These are phyloP conservation scores for Entrophospora sp. DNA, from an alignment of 192 early-diverging fungal species.

Conservation along the genomic window DNA sequence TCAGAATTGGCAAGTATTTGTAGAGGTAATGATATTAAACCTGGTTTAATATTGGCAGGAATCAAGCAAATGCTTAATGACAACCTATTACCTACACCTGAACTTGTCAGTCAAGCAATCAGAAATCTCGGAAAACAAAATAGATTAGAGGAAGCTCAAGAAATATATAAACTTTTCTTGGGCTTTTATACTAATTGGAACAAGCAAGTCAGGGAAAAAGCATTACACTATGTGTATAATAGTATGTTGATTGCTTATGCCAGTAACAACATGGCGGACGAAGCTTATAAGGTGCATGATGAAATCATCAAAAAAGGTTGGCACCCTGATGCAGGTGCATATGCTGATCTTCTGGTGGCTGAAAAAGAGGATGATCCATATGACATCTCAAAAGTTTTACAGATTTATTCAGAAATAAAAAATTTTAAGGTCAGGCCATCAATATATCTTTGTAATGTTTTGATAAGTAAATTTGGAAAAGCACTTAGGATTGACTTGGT, in stretches of 20 bases:
- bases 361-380: slow-evolving; percentile 42
- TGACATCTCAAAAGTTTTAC: slow-evolving; percentile 42
- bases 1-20: background rate
- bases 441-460: slow-evolving; percentile 51
- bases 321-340: slow-evolving; percentile 42
- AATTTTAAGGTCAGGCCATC: slow-evolving; percentile 43
- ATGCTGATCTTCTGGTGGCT: slow-evolving; percentile 41
- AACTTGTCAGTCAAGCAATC: slow-evolving; percentile 1
- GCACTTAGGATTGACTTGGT: slow-evolving; percentile 47
- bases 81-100: slow-evolving; percentile 8
- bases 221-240: background rate
- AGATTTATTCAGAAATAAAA: slow-evolving; percentile 47
- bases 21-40: background rate
- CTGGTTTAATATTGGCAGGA: background rate
- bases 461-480: slow-evolving; percentile 49
- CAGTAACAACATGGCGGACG: background rate
- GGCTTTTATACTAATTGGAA: background rate
- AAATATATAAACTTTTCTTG: slow-evolving; percentile 1
- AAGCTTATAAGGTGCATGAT: slow-evolving; percentile 26
- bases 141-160: background rate
- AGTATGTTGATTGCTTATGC: slow-evolving; percentile 19
- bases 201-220: background rate
- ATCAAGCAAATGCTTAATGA: background rate
- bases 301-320: slow-evolving; percentile 34
- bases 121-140: slow-evolving; percentile 17